Conservation (phyloP, 345 rosid species). For the Zanthoxylum bungeanum region DNA sequence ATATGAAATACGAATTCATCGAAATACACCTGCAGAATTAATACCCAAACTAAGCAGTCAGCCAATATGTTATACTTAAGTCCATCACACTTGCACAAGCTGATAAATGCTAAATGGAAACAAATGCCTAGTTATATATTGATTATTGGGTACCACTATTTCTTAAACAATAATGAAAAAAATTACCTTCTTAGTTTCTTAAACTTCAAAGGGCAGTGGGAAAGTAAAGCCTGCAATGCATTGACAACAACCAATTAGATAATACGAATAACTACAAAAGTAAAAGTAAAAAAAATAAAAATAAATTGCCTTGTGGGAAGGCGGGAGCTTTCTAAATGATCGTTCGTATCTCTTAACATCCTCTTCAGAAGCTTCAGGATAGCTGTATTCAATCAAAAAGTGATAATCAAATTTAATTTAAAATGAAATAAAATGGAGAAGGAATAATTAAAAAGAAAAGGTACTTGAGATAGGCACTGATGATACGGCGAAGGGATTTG, state of each 20-base stretch:
- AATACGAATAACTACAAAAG: background rate
- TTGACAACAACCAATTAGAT: background rate
- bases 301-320: conserved; percentile 64
- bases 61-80: background rate
- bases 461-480: conserved; percentile 95
- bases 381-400: conserved; percentile 35
- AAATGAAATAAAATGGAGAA: background rate
- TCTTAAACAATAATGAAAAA: background rate
- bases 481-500: conserved; percentile 91
- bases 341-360: conserved; percentile 81
- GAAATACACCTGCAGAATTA: conserved; percentile 80
- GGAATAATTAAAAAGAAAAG: background rate
- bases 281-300: background rate
- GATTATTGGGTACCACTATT: background rate
- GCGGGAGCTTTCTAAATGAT: conserved; percentile 71
- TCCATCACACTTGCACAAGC: background rate
- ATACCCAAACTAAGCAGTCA: conserved; percentile 10
- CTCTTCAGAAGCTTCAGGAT: conserved; percentile 85
- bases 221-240: conserved; percentile 60
- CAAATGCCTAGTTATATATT: background rate
- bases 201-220: conserved; percentile 69
- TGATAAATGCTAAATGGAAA: background rate
- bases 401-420: background rate
- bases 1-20: conserved; percentile 68
- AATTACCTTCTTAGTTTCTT: conserved; percentile 57